Evolutionary conservation across 176 grass and related monocot genomes (phyloP), one percentile per base, ranked within the genome.

Genomic region (Oryza australiensis): DNA sequence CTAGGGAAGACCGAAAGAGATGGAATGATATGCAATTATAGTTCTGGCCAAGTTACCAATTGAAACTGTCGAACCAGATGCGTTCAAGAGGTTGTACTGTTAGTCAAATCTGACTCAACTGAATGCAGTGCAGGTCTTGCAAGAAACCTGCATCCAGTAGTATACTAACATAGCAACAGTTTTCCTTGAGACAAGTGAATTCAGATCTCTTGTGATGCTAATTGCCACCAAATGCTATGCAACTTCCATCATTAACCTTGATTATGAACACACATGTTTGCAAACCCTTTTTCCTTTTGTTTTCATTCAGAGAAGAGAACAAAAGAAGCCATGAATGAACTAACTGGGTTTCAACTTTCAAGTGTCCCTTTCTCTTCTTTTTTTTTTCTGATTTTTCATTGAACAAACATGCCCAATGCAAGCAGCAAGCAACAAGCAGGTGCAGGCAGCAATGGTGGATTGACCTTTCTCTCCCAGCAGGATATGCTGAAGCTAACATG

Each of bases 401-500:
- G 35, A 82, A 82, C 2, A 9, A 40, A 40, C 35, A 37, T 30
- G 35, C 24, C 34, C 43, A 40, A 48, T 27, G 15, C 15, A 72
- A 43, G 15, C 35, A 32, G 2, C 68, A 59, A 48, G 70, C 59
- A 73, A 64, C 16, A 18, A 60, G 55, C 22, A 60, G 55, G 55
- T 24, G 55, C 55, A 7, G 41, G 15, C 49, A 59, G 22, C 49
- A 22, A 53, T 23, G 53, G 20, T 74, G 64, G 70, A 74, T 83
- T 73, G 9, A 49, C 55, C 70, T 74, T 74, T 74, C 26, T 60
- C 27, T 59, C 69, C 41, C 29, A 32, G 68, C 80, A 64, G 80
- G 68, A 64, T 64, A 65, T 74, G 80, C 57, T 64, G 38, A 82
- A 82, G 69, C 80, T 46, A 82, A 83, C 59, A 83, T 83, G 60